These are phyloP conservation scores for Entomortierella parvispora DNA, from an alignment of 192 early-diverging fungal genomes.

Conservation along the genomic window DNA sequence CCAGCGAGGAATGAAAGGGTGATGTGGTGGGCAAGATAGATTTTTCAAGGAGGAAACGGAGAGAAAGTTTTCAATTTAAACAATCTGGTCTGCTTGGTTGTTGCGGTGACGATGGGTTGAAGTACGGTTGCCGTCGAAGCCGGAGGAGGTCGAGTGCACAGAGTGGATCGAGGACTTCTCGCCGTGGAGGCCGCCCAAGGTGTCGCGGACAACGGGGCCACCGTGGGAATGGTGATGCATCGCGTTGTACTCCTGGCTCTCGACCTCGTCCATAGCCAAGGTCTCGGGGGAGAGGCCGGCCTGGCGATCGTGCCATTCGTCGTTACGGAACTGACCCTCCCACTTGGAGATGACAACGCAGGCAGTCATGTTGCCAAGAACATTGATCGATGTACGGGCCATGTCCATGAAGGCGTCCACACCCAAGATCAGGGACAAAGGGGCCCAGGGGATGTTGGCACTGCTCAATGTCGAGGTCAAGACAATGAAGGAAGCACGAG, in stretches of 20 bases:
- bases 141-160: conserved; percentile 6
- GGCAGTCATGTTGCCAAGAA: conserved; percentile 74
- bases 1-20: no score
- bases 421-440: conserved; percentile 67
- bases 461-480: conserved; percentile 59
- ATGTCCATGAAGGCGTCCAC: conserved; percentile 83
- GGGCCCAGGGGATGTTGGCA: conserved; percentile 64
- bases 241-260: neutral
- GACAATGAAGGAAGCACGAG: conserved; percentile 68
- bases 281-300: conserved; percentile 18
- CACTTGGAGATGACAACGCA: conserved; percentile 69
- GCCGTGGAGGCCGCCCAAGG: neutral
- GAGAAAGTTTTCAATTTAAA: no score
- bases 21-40: no score
- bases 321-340: conserved; percentile 71
- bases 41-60: no score
- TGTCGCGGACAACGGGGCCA: neutral
- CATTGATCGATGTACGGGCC: conserved; percentile 71
- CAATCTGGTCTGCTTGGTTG: neutral
- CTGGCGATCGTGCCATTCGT: conserved; percentile 41
- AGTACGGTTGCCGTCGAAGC: neutral
- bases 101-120: neutral
- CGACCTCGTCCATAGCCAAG: conserved; percentile 27
- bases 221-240: conserved; percentile 4
- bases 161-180: conserved; percentile 14